These are phyloP conservation scores for Coelastrella sp. DNA, from an alignment of 139 green algal genomes.

Conservation along the genomic window DNA sequence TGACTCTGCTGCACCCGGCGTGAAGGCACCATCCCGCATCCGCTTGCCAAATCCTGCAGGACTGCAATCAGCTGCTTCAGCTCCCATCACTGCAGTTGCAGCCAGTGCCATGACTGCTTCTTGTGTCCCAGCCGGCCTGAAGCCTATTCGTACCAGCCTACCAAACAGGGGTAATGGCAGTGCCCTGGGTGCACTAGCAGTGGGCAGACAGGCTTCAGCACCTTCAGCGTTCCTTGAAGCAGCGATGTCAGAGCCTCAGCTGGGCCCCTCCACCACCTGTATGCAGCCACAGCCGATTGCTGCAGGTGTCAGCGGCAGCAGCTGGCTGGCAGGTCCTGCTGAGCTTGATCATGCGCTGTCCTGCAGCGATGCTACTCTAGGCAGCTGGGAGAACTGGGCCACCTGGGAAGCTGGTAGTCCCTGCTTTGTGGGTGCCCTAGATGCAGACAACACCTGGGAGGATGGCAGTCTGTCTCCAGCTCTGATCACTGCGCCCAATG, in stretches of 20 bases:
- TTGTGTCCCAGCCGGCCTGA: slow-evolving; percentile 15
- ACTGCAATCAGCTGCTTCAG: slow-evolving; percentile 21
- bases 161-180: neutral
- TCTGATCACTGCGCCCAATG: slow-evolving; percentile 15
- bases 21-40: neutral
- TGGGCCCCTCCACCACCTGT: neutral
- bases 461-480: slow-evolving; percentile 28
- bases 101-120: neutral
- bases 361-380: neutral
- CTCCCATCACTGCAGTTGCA: neutral
- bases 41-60: neutral
- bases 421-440: neutral
- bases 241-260: neutral
- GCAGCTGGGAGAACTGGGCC: slow-evolving; percentile 23
- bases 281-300: neutral
- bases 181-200: too few species aligned
- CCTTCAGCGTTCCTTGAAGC: slow-evolving; percentile 18
- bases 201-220: neutral
- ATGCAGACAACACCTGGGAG: neutral
- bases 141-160: slow-evolving; percentile 28
- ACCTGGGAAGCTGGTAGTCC: slow-evolving; percentile 5
- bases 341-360: slow-evolving; percentile 13
- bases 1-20: slow-evolving; percentile 17
- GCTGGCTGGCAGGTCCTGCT: slow-evolving; percentile 15
- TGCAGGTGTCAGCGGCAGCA: slow-evolving; percentile 8